phyloP scores from a whole-genome alignment of 768 basidiomycete species.

The Xerocomellus amylosporus region DNA sequence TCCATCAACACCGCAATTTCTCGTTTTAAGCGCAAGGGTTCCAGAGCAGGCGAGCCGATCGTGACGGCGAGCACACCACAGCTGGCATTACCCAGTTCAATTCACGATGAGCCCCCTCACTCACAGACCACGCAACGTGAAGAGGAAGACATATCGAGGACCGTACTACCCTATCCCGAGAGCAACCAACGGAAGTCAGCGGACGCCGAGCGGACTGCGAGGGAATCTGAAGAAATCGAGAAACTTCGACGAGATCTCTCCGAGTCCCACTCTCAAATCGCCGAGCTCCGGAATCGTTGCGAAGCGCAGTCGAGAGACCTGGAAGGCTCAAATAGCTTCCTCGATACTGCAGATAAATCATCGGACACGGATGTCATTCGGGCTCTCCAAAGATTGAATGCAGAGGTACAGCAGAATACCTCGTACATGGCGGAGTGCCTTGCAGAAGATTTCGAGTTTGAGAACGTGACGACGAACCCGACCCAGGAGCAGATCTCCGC shows the following conservation, averaged over 20 bases:
- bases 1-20: neutral
- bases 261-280: neutral
- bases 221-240: constrained; percentile 1
- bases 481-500: constrained; percentile 1
- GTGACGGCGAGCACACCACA: neutral
- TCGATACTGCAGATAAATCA: constrained; percentile 8
- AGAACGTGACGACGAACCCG: neutral
- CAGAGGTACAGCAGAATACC: constrained; percentile 8
- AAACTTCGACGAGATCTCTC: constrained; percentile 7
- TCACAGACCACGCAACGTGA: neutral
- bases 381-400: constrained; percentile 10
- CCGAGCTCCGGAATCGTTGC: constrained; percentile 6
- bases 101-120: neutral
- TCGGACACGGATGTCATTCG: constrained; percentile 10
- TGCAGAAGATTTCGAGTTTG: neutral
- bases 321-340: constrained; percentile 3
- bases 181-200: neutral
- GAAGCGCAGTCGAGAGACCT: constrained; percentile 13
- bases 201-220: neutral
- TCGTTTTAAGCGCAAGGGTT: neutral
- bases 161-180: too few species aligned
- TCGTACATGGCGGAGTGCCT: constrained; percentile 11
- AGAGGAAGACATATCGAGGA: neutral
- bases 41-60: neutral
- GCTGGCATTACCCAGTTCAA: neutral